A percentile compares a stretch with the other conserved stretches of the same genome.
These are phyloP conservation scores for Hanseniaspora clermontiae DNA, from an alignment of 805 yeast genomes.

Conservation along the genomic window DNA sequence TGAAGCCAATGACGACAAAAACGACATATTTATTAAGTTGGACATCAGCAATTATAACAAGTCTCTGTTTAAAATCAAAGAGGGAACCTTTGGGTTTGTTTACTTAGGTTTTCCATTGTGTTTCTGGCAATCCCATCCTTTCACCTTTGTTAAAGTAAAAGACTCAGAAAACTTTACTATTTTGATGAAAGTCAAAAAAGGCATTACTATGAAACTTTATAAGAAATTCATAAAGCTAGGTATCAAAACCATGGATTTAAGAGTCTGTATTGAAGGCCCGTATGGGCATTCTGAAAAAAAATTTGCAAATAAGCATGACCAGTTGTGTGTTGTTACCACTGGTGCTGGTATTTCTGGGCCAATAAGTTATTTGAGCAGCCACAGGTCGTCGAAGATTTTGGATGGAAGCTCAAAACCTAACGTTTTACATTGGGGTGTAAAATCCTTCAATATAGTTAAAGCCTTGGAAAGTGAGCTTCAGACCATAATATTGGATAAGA, in stretches of 20 bases:
- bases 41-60: constrained; percentile 10
- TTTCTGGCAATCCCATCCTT: constrained; percentile 14
- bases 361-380: not conserved
- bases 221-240: not conserved
- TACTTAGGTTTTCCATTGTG: not conserved
- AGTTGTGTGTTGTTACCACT: not conserved
- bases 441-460: constrained; percentile 2
- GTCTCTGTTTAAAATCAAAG: constrained; percentile 1
- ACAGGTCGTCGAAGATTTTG: not conserved
- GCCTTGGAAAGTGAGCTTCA: constrained; percentile 1
- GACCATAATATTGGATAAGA: not conserved
- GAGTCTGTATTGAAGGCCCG: constrained; percentile 13
- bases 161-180: not conserved
- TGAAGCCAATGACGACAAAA: not conserved
- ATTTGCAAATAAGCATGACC: not conserved
- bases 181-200: constrained; percentile 11
- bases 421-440: constrained; percentile 11
- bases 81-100: constrained; percentile 11
- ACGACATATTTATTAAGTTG: constrained; percentile 1
- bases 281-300: constrained; percentile 2
- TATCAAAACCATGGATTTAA: not conserved
- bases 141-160: not conserved
- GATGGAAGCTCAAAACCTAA: not conserved
- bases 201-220: constrained; percentile 6
- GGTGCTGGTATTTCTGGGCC: constrained; percentile 13